Evolutionary conservation across 768 basidiomycete genomes (phyloP), one percentile per base, ranked within the genome.

Genomic region (Cystoderma amianthinum): DNA sequence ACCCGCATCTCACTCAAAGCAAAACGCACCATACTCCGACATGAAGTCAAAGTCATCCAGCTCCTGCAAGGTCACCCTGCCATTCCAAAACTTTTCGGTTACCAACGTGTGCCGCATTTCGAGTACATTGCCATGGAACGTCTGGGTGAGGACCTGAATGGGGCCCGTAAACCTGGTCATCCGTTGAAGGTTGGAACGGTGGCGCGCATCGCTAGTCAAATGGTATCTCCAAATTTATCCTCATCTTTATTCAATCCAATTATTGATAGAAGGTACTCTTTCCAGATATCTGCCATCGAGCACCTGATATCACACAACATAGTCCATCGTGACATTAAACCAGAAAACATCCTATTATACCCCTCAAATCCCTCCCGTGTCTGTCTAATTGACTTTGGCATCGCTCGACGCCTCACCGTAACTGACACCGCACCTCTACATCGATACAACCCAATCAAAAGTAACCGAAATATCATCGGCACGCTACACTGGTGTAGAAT

Each of bases 251-350:
- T 20, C 40, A 42, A 33, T 32, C 21, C 43, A 25, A 37, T 41
- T 16, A 38, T 15, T 34, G 36, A 40, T 59, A 56, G 52, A n/a
- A n/a, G n/a, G n/a, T n/a, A n/a, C n/a, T n/a, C n/a, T n/a, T n/a
- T n/a, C n/a, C n/a, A n/a, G n/a, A n/a, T n/a, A n/a, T n/a, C n/a
- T n/a, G n/a, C n/a, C n/a, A n/a, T n/a, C n/a, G n/a, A n/a, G n/a
- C n/a, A n/a, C n/a, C n/a, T n/a, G n/a, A n/a, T n/a, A n/a, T n/a
- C n/a, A n/a, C n/a, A n/a, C n/a, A n/a, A n/a, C 59, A 55, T 64
- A 12, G 51, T 62, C 20, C 63, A 66, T 49, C 56, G 64, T 20
- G 63, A 65, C 42, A 58, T 67, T 46, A 62, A 63, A 36, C 61
- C 62, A 5, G 55, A 51, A 3, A 64, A 66, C 47, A 51, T n/a